Evolutionary conservation across 805 yeast species (phyloP).

Genomic region (Schwanniomyces polymorphus): DNA sequence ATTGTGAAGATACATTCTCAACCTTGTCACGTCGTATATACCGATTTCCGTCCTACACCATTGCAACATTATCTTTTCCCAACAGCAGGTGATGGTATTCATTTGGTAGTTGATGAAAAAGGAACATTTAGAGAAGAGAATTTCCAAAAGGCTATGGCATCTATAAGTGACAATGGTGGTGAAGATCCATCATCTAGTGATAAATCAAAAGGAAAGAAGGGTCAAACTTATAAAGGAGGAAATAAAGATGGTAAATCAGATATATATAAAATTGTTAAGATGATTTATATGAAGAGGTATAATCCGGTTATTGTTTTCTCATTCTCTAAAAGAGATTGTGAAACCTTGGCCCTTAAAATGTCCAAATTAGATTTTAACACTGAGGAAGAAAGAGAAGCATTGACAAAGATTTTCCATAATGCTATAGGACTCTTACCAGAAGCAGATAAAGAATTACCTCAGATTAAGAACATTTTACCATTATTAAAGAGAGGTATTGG

Average conservation of each 20-base stretch:
- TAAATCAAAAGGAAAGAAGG: slow-evolving; percentile 65
- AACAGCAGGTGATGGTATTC: slow-evolving; percentile 98
- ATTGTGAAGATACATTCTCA: slow-evolving; percentile 91
- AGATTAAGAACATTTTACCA: slow-evolving; percentile 88
- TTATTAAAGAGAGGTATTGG: slow-evolving; percentile 94
- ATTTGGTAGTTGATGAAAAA: slow-evolving; percentile 95
- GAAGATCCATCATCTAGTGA: slow-evolving; percentile 73
- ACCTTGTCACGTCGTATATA: slow-evolving; percentile 98
- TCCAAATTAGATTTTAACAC: slow-evolving; percentile 92
- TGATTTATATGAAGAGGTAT: slow-evolving; percentile 95
- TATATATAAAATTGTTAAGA: slow-evolving; percentile 92
- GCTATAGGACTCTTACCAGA: slow-evolving; percentile 89
- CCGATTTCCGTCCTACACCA: slow-evolving; percentile 99
- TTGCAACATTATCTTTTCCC: slow-evolving; percentile 96
- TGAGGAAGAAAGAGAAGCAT: slow-evolving; percentile 89
- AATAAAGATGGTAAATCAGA: slow-evolving; percentile 75
- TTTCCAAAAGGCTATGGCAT: slow-evolving; percentile 97
- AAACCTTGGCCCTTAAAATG: slow-evolving; percentile 90
- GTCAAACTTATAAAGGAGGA: slow-evolving; percentile 87
- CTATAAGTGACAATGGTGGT: slow-evolving; percentile 77
- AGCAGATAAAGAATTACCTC: slow-evolving; percentile 89
- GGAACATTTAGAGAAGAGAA: slow-evolving; percentile 95
- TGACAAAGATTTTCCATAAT: slow-evolving; percentile 85
- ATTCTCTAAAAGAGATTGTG: slow-evolving; percentile 97
- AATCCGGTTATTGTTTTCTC: slow-evolving; percentile 98